These are phyloP conservation scores for Mytilinidion resinicola DNA, from an alignment of 495 filamentous ascomycete species.

Conservation along the genomic window DNA sequence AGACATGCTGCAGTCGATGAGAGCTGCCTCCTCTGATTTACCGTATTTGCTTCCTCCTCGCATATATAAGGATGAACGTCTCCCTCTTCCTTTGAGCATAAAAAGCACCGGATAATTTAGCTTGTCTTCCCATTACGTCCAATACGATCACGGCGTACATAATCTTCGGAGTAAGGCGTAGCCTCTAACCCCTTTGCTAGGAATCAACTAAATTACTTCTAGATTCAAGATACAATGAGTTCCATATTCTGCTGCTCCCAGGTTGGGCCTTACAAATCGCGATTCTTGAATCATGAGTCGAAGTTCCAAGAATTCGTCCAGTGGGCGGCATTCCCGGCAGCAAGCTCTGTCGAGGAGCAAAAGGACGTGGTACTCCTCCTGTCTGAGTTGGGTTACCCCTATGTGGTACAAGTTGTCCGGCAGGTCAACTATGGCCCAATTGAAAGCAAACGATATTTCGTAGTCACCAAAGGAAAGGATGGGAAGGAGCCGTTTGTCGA, in stretches of 20 bases:
- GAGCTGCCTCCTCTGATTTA: too few relatives aligned
- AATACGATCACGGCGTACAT: too few relatives aligned
- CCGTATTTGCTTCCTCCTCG: too few relatives aligned
- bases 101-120: too few relatives aligned
- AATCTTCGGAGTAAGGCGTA: too few relatives aligned
- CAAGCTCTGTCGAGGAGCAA: not conserved
- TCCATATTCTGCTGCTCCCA: conserved; percentile 11
- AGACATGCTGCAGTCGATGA: too few relatives aligned
- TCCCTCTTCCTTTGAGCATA: too few relatives aligned
- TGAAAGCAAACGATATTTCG: conserved; percentile 35
- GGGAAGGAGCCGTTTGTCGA: conserved; percentile 25
- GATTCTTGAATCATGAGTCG: conserved; percentile 21
- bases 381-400: conserved; percentile 12
- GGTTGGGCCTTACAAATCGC: conserved; percentile 5
- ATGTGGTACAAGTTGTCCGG: conserved; percentile 33
- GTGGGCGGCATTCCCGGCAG: conserved; percentile 19
- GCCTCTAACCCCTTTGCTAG: too few relatives aligned
- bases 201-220: too few relatives aligned
- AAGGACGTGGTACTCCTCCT: not conserved
- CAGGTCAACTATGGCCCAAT: conserved; percentile 37
- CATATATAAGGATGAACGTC: too few relatives aligned
- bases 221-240: not conserved
- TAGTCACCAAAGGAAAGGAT: conserved; percentile 6
- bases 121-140: too few relatives aligned
- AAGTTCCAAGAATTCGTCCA: conserved; percentile 30